Conservation (phyloP, 306 rosid genomes). For the Prunus mira region DNA sequence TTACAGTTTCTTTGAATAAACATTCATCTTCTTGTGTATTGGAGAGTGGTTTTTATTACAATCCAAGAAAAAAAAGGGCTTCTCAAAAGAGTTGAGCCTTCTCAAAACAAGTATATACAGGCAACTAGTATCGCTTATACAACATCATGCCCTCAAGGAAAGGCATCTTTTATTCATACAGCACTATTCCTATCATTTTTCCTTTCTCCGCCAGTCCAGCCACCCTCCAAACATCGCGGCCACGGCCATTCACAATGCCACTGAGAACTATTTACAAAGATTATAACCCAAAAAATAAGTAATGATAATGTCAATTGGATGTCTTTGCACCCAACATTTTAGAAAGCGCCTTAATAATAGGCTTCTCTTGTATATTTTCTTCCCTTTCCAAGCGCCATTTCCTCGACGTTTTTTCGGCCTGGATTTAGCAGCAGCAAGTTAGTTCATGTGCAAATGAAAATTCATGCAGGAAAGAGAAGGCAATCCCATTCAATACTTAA, state of each 20-base stretch:
- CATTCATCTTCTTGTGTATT: background rate
- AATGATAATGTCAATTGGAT: constrained; percentile 29
- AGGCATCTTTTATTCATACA: background rate
- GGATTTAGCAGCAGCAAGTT: constrained; percentile 31
- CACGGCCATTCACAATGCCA: background rate
- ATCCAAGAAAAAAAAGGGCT: background rate
- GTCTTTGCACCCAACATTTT: constrained; percentile 52
- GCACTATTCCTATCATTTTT: background rate
- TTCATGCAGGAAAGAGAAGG: constrained; percentile 4
- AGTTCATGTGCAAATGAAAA: constrained; percentile 13
- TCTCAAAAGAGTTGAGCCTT: background rate
- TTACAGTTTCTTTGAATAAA: background rate
- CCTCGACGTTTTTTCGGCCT: constrained; percentile 66
- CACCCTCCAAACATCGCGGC: background rate
- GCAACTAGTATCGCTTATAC: background rate
- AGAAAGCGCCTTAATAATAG: constrained; percentile 62
- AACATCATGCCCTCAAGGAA: constrained; percentile 4
- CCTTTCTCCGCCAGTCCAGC: background rate
- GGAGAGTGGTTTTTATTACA: background rate
- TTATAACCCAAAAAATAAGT: background rate
- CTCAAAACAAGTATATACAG: background rate
- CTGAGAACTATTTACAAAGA: background rate
- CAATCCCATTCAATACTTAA: background rate
- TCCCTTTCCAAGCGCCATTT: constrained; percentile 67
- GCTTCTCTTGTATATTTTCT: constrained; percentile 61